Percentiles rank a stretch among this genome's conserved stretches.
phyloP scores from a whole-genome alignment of 495 filamentous ascomycete genomes.

The Penicillium chermesinum region DNA sequence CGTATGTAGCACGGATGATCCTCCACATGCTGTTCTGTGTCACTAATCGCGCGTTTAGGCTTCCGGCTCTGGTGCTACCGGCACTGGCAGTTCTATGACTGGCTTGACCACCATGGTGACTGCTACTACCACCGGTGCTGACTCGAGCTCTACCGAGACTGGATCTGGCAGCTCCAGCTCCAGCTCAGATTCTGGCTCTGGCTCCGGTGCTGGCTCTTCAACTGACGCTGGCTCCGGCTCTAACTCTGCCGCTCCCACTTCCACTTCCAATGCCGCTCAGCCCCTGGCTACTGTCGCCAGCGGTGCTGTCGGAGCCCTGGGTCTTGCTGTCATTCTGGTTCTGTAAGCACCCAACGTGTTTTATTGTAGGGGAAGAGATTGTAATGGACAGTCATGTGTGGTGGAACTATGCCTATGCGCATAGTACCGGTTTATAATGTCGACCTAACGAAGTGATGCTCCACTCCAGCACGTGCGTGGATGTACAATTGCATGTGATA shows the following conservation, averaged over 20 bases:
- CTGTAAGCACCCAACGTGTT: conserved; percentile 27
- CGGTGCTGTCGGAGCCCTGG: conserved; percentile 34
- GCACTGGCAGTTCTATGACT: conserved; percentile 5
- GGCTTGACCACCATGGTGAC: conserved; percentile 6
- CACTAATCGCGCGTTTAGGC: not conserved
- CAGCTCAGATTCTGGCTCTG: conserved; percentile 10
- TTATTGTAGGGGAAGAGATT: not conserved
- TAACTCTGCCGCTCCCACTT: conserved; percentile 10
- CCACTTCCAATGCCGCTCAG: conserved; percentile 27
- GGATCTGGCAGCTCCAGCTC: conserved; percentile 9
- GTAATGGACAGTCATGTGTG: not conserved
- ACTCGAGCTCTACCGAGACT: conserved; percentile 18
- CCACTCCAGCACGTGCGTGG: conserved; percentile 6
- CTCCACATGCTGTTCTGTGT: not conserved
- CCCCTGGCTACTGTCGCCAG: conserved; percentile 32
- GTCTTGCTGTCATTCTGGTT: conserved; percentile 38
- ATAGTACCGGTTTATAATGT: conserved; percentile 13
- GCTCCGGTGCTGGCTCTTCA: conserved; percentile 8
- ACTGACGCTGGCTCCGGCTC: conserved; percentile 7
- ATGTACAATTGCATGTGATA: not conserved
- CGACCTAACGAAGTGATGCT: conserved; percentile 22
- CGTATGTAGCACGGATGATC: not conserved
- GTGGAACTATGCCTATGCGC: not conserved
- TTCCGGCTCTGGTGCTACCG: not conserved
- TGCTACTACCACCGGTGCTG: conserved; percentile 15